Conservation (phyloP, 2,329 filamentous ascomycete genomes). For the Fusarium redolens region DNA sequence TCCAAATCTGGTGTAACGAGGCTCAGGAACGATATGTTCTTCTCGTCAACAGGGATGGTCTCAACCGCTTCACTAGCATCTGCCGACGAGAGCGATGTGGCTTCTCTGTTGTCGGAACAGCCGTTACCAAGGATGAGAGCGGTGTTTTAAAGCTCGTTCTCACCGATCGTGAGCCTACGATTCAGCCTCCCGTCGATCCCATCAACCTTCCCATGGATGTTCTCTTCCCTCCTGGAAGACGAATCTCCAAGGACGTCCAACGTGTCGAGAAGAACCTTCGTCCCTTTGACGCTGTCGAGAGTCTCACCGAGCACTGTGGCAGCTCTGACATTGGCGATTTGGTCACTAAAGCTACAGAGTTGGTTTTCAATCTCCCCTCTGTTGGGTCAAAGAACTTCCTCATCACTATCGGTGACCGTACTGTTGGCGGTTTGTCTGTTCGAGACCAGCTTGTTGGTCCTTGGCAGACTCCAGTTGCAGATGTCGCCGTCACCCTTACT, state of each 20-base stretch:
- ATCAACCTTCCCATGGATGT: conserved; percentile 92
- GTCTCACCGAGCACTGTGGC: conserved; percentile 73
- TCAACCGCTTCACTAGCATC: conserved; percentile 80
- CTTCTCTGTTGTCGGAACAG: conserved; percentile 89
- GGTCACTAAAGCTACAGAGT: conserved; percentile 72
- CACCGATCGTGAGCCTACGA: conserved; percentile 80
- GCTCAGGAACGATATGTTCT: conserved; percentile 97
- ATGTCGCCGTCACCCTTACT: conserved; percentile 92
- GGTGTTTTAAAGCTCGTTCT: conserved; percentile 81
- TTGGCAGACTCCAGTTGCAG: conserved; percentile 94
- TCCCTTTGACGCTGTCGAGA: conserved; percentile 75
- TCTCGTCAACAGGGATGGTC: conserved; percentile 81
- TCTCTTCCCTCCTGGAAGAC: conserved; percentile 77
- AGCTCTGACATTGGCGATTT: conserved; percentile 54
- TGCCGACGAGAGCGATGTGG: conserved; percentile 87
- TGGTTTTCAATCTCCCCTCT: conserved; percentile 85
- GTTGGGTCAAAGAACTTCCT: conserved; percentile 98
- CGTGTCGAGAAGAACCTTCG: conserved; percentile 65
- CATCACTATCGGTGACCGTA: conserved; percentile 95
- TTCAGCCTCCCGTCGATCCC: conserved; percentile 72
- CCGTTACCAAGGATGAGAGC: conserved; percentile 69
- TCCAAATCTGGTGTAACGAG: conserved; percentile 96
- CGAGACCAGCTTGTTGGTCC: conserved; percentile 96
- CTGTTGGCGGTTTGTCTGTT: conserved; percentile 87
- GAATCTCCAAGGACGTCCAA: conserved; percentile 44